Conservation (phyloP, 495 filamentous ascomycete genomes). For the Beverwykella pulmonaria region DNA sequence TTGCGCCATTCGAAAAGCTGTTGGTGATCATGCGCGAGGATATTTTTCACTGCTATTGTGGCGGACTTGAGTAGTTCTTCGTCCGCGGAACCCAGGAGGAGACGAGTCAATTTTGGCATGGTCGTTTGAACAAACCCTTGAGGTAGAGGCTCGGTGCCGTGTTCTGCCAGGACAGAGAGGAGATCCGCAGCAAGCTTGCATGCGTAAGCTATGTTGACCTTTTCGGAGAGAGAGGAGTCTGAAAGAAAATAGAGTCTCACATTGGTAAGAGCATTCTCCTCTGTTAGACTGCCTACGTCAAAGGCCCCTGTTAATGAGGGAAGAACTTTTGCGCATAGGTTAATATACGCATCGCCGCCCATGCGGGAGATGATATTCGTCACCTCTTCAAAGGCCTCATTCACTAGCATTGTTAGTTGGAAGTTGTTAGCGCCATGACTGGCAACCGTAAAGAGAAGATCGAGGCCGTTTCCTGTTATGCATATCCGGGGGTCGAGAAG, state of each 20-base stretch:
- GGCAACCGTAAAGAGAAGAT: conserved; percentile 86
- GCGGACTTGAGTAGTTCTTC: conserved; percentile 83
- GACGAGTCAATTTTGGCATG: conserved; percentile 81
- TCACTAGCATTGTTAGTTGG: conserved; percentile 78
- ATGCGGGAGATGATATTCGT: conserved; percentile 65
- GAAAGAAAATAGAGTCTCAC: conserved; percentile 46
- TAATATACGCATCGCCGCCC: conserved; percentile 68
- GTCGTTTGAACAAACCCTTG: conserved; percentile 80
- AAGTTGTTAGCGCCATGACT: conserved; percentile 86
- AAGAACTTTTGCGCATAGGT: conserved; percentile 83
- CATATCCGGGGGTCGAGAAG: conserved; percentile 72
- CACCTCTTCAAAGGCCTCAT: conserved; percentile 88
- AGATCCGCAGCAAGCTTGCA: conserved; percentile 77
- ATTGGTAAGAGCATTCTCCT: conserved; percentile 78
- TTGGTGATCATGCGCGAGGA: conserved; percentile 81
- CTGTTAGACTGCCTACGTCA: conserved; percentile 80
- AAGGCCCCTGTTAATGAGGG: conserved; percentile 86
- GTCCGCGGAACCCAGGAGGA: conserved; percentile 78
- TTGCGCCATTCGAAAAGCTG: conserved; percentile 83
- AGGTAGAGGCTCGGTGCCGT: conserved; percentile 81
- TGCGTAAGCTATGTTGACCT: neutral
- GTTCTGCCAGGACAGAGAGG: conserved; percentile 75
- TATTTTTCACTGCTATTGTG: conserved; percentile 82
- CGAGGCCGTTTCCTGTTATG: conserved; percentile 64
- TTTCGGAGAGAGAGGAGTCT: neutral